A percentile compares a stretch with the other conserved stretches of the same genome.
Evolutionary conservation across 1,284 basidiomycete genomes (phyloP).

Genomic region (Trametes hirsuta): DNA sequence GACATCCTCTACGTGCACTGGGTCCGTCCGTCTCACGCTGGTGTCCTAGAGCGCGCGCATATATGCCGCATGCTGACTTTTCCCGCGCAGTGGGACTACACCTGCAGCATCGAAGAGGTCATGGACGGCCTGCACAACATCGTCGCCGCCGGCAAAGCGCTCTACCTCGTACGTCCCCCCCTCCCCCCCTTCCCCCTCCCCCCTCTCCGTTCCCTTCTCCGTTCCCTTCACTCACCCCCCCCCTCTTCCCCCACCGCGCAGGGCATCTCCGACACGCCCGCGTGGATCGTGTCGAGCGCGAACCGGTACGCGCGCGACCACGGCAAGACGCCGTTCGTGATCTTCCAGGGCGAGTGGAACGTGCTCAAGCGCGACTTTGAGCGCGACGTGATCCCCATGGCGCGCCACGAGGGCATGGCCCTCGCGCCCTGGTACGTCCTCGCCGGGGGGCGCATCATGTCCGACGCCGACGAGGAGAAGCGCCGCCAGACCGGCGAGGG

Average conservation of each 20-base stretch:
- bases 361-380: conserved; percentile 48
- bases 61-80: background rate
- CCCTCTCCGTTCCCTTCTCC: background rate
- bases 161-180: conserved; percentile 37
- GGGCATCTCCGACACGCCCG: conserved; percentile 46
- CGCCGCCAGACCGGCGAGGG: conserved; percentile 27
- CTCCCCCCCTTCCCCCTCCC: background rate
- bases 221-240: background rate
- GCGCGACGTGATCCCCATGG: conserved; percentile 56
- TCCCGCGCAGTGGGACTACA: conserved; percentile 45
- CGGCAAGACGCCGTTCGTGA: conserved; percentile 48
- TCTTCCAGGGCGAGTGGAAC: conserved; percentile 57
- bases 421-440: conserved; percentile 18
- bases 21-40: conserved; percentile 36
- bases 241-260: background rate
- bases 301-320: conserved; percentile 53
- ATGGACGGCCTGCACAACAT: conserved; percentile 46
- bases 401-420: conserved; percentile 40
- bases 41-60: background rate
- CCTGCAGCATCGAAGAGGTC: conserved; percentile 56
- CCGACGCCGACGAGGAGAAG: conserved; percentile 29
- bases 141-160: conserved; percentile 39
- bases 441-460: conserved; percentile 30
- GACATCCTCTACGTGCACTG: conserved; percentile 42
- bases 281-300: conserved; percentile 53